phyloP scores from a whole-genome alignment of 768 basidiomycete species.

The Collybia nuda region DNA sequence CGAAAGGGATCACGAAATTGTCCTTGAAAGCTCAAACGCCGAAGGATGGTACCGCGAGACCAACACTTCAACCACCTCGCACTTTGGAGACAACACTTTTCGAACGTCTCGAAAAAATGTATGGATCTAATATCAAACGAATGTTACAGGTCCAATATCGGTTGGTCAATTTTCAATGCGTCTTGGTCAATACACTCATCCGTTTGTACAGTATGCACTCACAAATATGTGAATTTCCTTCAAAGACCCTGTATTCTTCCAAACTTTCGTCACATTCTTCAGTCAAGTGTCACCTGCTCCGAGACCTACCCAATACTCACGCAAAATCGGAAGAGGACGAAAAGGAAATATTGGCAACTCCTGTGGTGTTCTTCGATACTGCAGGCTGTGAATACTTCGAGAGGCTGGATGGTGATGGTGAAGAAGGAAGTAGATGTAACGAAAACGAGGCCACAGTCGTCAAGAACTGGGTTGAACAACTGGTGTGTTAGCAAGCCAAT shows the following conservation, averaged over 20 bases:
- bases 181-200: background rate
- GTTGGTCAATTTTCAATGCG: conserved; percentile 33
- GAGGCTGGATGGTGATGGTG: conserved; percentile 69
- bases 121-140: conserved; percentile 78
- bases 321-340: conserved; percentile 61
- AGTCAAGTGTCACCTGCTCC: conserved; percentile 71
- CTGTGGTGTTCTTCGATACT: conserved; percentile 93
- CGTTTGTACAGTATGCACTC: conserved; percentile 70
- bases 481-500: conserved; percentile 44
- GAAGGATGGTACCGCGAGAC: conserved; percentile 11
- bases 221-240: conserved; percentile 85
- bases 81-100: conserved; percentile 90
- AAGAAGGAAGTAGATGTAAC: conserved; percentile 90
- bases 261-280: conserved; percentile 69
- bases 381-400: conserved; percentile 94
- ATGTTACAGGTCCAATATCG: conserved; percentile 92
- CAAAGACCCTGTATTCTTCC: conserved; percentile 73
- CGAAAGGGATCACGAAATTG: background rate
- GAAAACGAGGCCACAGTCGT: conserved; percentile 94
- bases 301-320: conserved; percentile 58
- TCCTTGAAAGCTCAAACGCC: background rate
- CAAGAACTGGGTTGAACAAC: conserved; percentile 73
- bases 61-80: conserved; percentile 53
- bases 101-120: conserved; percentile 87
- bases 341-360: conserved; percentile 70